phyloP scores from a whole-genome alignment of 2,329 filamentous ascomycete genomes.

The Microcera coccophila region DNA sequence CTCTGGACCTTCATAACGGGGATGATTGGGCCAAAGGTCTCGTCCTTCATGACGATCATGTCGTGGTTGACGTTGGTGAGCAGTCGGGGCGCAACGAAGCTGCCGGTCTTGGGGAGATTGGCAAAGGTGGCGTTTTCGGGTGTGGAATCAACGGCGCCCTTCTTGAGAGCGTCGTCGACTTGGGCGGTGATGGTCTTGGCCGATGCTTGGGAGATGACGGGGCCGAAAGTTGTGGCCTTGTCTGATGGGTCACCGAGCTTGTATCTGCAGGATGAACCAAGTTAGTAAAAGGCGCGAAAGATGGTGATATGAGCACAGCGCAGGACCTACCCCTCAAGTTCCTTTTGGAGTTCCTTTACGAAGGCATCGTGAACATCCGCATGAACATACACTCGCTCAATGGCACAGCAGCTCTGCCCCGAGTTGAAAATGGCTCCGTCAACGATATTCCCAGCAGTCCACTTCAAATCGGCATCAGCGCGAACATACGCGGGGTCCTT shows the following conservation, averaged over 20 bases:
- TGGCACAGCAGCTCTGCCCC: constrained; percentile 92
- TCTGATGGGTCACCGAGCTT: constrained; percentile 85
- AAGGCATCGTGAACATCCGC: constrained; percentile 81
- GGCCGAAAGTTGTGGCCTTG: constrained; percentile 75
- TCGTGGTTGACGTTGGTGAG: constrained; percentile 73
- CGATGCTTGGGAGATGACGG: constrained; percentile 78
- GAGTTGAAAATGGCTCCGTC: constrained; percentile 97
- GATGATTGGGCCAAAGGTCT: constrained; percentile 93
- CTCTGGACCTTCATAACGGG: constrained; percentile 80
- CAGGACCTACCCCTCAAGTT: constrained; percentile 64
- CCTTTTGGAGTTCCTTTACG: constrained; percentile 71
- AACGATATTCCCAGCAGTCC: constrained; percentile 92
- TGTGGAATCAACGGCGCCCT: constrained; percentile 80
- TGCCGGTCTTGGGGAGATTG: constrained; percentile 70
- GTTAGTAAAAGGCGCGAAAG: background rate
- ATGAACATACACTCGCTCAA: constrained; percentile 89
- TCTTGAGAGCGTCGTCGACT: constrained; percentile 74
- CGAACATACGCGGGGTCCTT: constrained; percentile 93
- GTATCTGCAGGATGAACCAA: constrained; percentile 11
- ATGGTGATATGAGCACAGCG: too few species aligned
- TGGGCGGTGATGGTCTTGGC: constrained; percentile 74
- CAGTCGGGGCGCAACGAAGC: constrained; percentile 84
- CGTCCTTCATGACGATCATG: constrained; percentile 87
- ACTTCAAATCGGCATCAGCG: constrained; percentile 78
- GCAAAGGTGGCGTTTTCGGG: constrained; percentile 76